Evolutionary conservation across 2,329 filamentous ascomycete genomes (phyloP), one percentile per base, ranked within the genome.

Genomic region (Ophiostoma sp.): DNA sequence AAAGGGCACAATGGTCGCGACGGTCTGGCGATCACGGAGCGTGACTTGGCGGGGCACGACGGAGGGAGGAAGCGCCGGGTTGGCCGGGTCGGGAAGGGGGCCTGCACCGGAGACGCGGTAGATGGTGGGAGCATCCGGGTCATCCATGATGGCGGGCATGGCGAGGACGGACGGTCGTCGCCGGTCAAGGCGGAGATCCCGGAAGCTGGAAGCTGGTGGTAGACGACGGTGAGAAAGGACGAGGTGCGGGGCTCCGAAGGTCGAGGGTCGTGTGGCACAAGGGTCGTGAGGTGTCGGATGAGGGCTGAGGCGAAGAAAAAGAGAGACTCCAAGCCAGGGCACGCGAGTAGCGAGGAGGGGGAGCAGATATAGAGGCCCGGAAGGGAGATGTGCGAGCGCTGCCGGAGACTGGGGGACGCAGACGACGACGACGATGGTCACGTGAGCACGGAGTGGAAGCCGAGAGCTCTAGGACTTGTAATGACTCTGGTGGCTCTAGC

Each of bases 1-100:
- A 79, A 96, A 93, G 11, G 93, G 93, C 68, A 96, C 86, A 64
- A 96, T 84, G 1, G 92, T 96, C 10, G 93, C 93, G 67, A 90
- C 87, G 0, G 93, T 96, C 74, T 93, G 89, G 67, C 92, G 87
- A 79, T 96, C 93, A 73, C 93, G 87, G 71, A 96, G 86, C 1
- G 89, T 94, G 73, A 96, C 91, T 79, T 92, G 90, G 73, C 89
- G 88, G 64, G 92, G 89, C 27, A 83, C 80, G 76, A 96, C 90
- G 73, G 87, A 87, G 39, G 84, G 78, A 67, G 92, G 91, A 67
- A 94, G 83, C 67, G 87, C 82, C 68, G 88, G 86, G 76, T 84
- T 83, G 57, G 81, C 83, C 70, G 87, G 84, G 73, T 86, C 84
- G 74, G 90, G 89, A 76, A 86, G 92, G 57, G 90, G 90, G 69